Conservation (phyloP, 768 basidiomycete genomes). For the Erythrobasidium yunnanense region DNA sequence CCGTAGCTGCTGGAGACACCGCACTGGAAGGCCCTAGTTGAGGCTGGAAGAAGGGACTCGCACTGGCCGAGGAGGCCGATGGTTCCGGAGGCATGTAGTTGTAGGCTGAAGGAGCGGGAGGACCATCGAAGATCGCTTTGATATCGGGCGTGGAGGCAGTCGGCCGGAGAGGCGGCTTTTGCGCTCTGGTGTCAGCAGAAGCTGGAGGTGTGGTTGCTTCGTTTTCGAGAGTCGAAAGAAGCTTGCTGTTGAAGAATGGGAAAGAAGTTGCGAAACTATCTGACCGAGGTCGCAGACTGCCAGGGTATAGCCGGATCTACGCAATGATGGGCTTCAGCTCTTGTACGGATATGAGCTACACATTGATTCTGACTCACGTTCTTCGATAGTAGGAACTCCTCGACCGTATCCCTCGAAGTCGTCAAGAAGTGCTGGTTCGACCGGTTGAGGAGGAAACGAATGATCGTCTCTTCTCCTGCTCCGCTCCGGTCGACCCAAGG, state of each 20-base stretch:
- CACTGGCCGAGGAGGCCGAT: background rate
- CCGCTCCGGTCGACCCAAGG: slow-evolving; percentile 57
- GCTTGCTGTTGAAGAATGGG: slow-evolving; percentile 91
- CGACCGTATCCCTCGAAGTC: slow-evolving; percentile 80
- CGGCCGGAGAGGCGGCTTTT: slow-evolving; percentile 53
- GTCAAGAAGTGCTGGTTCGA: slow-evolving; percentile 73
- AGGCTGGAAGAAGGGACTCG: background rate
- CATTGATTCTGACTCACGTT: slow-evolving; percentile 54
- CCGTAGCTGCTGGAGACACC: background rate
- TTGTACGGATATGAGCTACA: slow-evolving; percentile 37
- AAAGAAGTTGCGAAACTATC: slow-evolving; percentile 93
- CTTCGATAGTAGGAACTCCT: slow-evolving; percentile 75
- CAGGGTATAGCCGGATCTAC: slow-evolving; percentile 39
- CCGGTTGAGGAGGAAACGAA: slow-evolving; percentile 90
- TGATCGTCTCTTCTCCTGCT: slow-evolving; percentile 60
- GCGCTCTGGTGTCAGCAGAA: slow-evolving; percentile 47
- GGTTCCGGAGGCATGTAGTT: slow-evolving; percentile 6
- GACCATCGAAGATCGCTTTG: slow-evolving; percentile 76
- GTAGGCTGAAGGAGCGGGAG: slow-evolving; percentile 38
- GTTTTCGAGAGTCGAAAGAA: slow-evolving; percentile 63
- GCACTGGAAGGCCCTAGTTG: background rate
- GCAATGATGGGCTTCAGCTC: slow-evolving; percentile 1
- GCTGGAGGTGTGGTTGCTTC: slow-evolving; percentile 31
- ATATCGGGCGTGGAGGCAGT: slow-evolving; percentile 88
- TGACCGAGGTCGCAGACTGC: slow-evolving; percentile 57